A percentile compares a stretch with the other conserved stretches of the same genome.
Conservation (phyloP, 306 rosid genomes). For the Adenanthera pavonina region DNA sequence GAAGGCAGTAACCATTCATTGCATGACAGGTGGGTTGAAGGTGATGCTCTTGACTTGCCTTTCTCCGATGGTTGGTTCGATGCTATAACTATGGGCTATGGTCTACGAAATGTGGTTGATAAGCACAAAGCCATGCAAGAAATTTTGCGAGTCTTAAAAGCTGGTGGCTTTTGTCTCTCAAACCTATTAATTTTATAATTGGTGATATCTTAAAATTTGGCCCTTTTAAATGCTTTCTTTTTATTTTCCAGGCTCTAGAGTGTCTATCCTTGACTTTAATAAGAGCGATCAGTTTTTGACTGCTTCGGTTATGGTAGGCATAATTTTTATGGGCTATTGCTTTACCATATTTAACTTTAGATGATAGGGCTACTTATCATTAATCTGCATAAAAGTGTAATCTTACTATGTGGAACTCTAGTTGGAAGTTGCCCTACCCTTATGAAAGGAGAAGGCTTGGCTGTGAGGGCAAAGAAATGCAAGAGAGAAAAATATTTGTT, state of each 20-base stretch:
- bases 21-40: conserved; percentile 80
- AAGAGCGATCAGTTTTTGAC: conserved; percentile 62
- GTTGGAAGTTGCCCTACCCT: neutral
- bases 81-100: conserved; percentile 91
- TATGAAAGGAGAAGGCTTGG: conserved; percentile 15
- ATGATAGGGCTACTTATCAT: neutral
- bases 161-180: conserved; percentile 52
- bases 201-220: conserved; percentile 23
- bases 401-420: conserved; percentile 11
- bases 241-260: conserved; percentile 66
- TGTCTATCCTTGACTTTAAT: conserved; percentile 82
- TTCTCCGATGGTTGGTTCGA: conserved; percentile 73
- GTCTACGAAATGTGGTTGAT: conserved; percentile 84
- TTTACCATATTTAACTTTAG: neutral
- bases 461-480: conserved; percentile 15
- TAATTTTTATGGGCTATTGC: conserved; percentile 8
- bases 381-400: neutral
- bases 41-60: conserved; percentile 91
- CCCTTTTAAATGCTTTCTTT: conserved; percentile 26
- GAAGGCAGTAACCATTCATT: conserved; percentile 33
- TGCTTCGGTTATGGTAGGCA: conserved; percentile 64
- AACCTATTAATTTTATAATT: conserved; percentile 2
- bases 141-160: conserved; percentile 71
- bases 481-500: neutral
- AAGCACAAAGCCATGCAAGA: conserved; percentile 75